These are phyloP conservation scores for Taphrina confusa DNA, from an alignment of 1,139 yeast genomes.

Conservation along the genomic window DNA sequence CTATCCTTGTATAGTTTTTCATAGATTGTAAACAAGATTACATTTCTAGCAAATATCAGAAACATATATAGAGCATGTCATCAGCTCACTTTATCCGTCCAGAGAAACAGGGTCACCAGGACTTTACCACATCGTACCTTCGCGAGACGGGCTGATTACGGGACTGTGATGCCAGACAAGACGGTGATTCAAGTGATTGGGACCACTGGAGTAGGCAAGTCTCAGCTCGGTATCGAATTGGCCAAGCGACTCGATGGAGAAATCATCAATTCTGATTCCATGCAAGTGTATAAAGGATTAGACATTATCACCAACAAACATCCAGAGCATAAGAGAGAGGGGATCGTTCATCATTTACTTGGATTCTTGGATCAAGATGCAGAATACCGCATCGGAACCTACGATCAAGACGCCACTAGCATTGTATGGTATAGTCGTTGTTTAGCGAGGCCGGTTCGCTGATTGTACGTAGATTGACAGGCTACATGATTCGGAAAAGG, in stretches of 20 bases:
- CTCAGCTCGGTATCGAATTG: constrained; percentile 67
- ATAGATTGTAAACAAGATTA: too few species aligned
- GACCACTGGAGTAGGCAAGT: constrained; percentile 92
- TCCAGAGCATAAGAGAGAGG: constrained; percentile 72
- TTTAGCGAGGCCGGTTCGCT: not conserved
- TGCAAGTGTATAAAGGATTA: constrained; percentile 81
- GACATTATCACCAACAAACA: constrained; percentile 89
- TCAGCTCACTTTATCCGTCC: too few species aligned
- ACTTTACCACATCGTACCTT: too few species aligned
- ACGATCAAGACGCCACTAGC: constrained; percentile 65
- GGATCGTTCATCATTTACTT: constrained; percentile 80
- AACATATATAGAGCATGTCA: too few species aligned
- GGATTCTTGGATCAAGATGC: constrained; percentile 72
- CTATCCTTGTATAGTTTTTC: too few species aligned
- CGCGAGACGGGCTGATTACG: too few species aligned
- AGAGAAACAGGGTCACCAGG: too few species aligned
- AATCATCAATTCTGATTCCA: constrained; percentile 91
- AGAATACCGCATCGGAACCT: constrained; percentile 81
- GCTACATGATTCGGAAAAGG: constrained; percentile 66
- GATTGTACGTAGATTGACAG: constrained; percentile 52
- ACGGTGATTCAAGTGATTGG: constrained; percentile 74
- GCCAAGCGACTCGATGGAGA: constrained; percentile 83
- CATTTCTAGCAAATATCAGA: too few species aligned
- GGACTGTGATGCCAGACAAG: not conserved
- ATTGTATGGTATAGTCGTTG: constrained; percentile 38